These are phyloP conservation scores for Colletotrichum salicis DNA, from an alignment of 2,329 filamentous ascomycete genomes.

Conservation along the genomic window DNA sequence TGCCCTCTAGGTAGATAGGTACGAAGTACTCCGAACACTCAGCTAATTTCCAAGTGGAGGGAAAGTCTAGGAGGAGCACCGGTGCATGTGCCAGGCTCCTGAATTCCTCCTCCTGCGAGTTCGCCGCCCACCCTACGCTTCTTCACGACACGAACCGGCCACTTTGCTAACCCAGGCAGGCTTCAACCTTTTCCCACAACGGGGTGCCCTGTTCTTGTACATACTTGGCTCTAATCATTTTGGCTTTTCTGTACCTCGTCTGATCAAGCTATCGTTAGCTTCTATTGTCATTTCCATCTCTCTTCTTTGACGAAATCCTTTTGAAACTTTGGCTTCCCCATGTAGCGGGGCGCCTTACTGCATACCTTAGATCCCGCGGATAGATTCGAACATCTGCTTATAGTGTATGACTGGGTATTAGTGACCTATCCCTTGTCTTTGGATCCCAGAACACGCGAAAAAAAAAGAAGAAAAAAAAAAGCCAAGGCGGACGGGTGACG, in stretches of 20 bases:
- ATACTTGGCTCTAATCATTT: neutral
- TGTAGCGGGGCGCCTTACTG: neutral
- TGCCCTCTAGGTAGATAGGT: no score
- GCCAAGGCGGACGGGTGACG: conserved; percentile 29
- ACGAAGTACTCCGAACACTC: neutral
- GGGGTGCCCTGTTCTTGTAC: conserved; percentile 6
- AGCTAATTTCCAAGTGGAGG: neutral
- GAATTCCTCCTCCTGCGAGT: conserved; percentile 10
- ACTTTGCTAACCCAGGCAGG: conserved; percentile 1
- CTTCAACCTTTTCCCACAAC: conserved; percentile 6
- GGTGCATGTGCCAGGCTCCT: neutral
- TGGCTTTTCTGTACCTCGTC: conserved; percentile 7
- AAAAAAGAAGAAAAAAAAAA: neutral
- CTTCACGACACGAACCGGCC: conserved; percentile 2
- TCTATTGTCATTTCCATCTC: neutral
- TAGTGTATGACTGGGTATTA: conserved; percentile 3
- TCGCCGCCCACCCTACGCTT: neutral
- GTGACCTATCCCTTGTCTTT: conserved; percentile 19
- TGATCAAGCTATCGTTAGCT: neutral
- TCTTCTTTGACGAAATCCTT: neutral
- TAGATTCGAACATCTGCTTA: neutral
- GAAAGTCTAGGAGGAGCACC: neutral
- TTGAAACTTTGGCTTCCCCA: neutral
- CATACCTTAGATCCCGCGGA: neutral
- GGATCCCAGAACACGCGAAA: neutral